A percentile compares a stretch with the other conserved stretches of the same genome.
Conservation (phyloP, 2,329 filamentous ascomycete species). For the Scolecobasidium constrictum region DNA sequence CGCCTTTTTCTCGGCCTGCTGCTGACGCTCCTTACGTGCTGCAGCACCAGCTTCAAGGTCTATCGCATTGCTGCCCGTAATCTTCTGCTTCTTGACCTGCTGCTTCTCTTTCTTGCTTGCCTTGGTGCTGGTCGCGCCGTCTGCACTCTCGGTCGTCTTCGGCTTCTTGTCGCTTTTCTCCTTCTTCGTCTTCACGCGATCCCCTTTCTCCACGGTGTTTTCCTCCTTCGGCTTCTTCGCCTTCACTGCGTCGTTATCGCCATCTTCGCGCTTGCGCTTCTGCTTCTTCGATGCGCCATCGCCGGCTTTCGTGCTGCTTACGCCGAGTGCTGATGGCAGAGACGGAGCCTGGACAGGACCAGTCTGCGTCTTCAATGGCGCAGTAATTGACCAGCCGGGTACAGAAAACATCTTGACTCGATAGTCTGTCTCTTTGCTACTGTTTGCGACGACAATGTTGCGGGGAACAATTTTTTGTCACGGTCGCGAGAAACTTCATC, state of each 20-base stretch:
- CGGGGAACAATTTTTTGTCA: neutral
- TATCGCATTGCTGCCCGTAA: constrained; percentile 42
- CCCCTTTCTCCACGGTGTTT: constrained; percentile 48
- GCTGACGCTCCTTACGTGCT: constrained; percentile 54
- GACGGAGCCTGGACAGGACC: constrained; percentile 25
- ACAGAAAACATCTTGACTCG: constrained; percentile 68
- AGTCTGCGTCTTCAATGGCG: constrained; percentile 62
- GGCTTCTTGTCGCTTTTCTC: constrained; percentile 63
- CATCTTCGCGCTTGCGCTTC: constrained; percentile 28
- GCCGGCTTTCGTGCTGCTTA: constrained; percentile 16
- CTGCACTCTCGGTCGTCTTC: constrained; percentile 12
- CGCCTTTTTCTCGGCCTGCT: constrained; percentile 3
- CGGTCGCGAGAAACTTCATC: neutral
- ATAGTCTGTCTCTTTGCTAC: neutral
- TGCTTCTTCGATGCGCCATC: constrained; percentile 37
- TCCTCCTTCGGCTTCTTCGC: constrained; percentile 15
- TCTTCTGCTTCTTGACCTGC: constrained; percentile 16
- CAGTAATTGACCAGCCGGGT: constrained; percentile 78
- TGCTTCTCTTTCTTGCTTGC: constrained; percentile 11
- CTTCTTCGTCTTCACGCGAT: constrained; percentile 71
- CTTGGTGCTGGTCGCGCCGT: constrained; percentile 14
- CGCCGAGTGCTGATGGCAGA: constrained; percentile 18
- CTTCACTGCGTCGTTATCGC: constrained; percentile 7
- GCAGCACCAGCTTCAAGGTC: constrained; percentile 69
- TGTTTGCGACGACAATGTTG: too few relatives aligned